Percentiles rank a stretch among this genome's conserved stretches.
phyloP scores from a whole-genome alignment of 2,329 filamentous ascomycete species.

The Leptographium wingfieldii region DNA sequence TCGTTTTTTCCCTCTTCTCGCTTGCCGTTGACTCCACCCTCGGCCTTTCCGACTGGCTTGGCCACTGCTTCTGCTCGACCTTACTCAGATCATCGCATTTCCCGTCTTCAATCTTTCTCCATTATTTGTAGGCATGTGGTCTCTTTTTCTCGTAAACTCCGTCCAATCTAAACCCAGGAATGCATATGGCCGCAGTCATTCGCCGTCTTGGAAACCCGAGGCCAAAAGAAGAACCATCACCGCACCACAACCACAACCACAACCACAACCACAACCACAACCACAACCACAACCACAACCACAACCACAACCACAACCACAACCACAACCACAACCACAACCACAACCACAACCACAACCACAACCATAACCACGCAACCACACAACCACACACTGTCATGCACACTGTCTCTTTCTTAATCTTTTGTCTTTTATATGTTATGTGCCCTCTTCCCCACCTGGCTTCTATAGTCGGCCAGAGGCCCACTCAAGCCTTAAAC shows the following conservation, averaged over 20 bases:
- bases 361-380: not conserved
- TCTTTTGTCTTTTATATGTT: slow-evolving; percentile 46
- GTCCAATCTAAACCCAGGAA: not conserved
- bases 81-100: too few relatives aligned
- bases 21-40: not conserved
- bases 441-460: not conserved
- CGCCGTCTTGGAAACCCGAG: not conserved
- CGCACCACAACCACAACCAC: not conserved
- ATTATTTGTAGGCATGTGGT: not conserved
- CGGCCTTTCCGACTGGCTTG: not conserved
- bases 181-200: not conserved
- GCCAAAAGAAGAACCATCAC: not conserved
- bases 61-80: not conserved
- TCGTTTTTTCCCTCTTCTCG: not conserved
- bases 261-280: not conserved
- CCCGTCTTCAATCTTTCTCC: not conserved
- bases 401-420: not conserved
- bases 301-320: not conserved
- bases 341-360: not conserved
- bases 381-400: not conserved
- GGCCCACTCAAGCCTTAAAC: slow-evolving; percentile 26
- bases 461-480: not conserved
- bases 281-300: not conserved
- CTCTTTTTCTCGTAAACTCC: not conserved
- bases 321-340: not conserved